These are phyloP conservation scores for Cutaneotrichosporon sp. DNA, from an alignment of 1,284 basidiomycete species.

Conservation along the genomic window DNA sequence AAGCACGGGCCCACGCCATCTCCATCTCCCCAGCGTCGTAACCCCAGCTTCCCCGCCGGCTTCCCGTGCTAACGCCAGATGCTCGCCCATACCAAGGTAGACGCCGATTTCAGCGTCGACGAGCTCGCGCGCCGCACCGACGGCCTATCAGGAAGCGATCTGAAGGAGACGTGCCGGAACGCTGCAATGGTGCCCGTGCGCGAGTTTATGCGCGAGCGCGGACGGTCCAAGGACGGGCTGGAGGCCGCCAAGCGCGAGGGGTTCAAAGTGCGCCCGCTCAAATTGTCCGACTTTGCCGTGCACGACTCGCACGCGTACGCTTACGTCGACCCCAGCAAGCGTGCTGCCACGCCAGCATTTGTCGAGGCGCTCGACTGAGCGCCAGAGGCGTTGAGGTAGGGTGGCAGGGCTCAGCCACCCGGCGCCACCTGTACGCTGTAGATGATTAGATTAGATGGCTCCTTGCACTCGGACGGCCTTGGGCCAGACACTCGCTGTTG, in stretches of 20 bases:
- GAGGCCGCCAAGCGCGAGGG: constrained; percentile 55
- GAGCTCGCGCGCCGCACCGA: constrained; percentile 67
- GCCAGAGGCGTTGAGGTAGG: too few species aligned
- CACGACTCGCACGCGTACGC: constrained; percentile 52
- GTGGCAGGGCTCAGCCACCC: too few species aligned
- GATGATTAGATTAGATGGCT: not conserved
- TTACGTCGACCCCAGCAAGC: constrained; percentile 38
- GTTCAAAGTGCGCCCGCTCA: constrained; percentile 67
- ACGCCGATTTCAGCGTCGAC: constrained; percentile 61
- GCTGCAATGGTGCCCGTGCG: constrained; percentile 88
- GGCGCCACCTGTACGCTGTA: too few species aligned
- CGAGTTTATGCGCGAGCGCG: constrained; percentile 69
- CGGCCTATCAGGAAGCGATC: constrained; percentile 82
- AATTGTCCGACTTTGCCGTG: constrained; percentile 64
- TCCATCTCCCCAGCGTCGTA: too few species aligned
- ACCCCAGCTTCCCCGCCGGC: too few species aligned
- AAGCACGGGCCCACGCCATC: too few species aligned
- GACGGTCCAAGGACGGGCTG: constrained; percentile 41
- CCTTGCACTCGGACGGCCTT: too few species aligned
- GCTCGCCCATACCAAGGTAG: constrained; percentile 70
- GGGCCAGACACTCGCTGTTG: not conserved
- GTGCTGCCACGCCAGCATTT: constrained; percentile 23
- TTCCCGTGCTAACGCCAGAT: constrained; percentile 55
- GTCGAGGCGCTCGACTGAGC: constrained; percentile 34
- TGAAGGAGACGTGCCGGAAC: constrained; percentile 90